Evolutionary conservation across 768 basidiomycete species (phyloP), one percentile per base, ranked within the genome.

Genomic region (Phaffia tasmanica): DNA sequence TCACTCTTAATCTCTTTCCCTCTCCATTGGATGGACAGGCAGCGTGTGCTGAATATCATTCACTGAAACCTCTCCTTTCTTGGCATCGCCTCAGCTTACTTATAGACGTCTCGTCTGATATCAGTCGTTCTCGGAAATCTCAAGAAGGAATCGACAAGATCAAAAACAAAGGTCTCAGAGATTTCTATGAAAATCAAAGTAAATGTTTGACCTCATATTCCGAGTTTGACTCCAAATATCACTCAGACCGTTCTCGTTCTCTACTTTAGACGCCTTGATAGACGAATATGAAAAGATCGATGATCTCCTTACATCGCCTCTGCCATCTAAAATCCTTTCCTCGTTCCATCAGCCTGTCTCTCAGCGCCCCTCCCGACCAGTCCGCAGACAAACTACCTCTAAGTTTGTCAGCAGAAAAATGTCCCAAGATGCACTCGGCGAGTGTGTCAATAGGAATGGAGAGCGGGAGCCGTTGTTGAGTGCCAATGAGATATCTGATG

Each of bases 181-280:
- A 19, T 14, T 67, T 50, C 55, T 67, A 67, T 35, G 55, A 57
- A 7, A 42, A 50, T 27, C 66, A 67, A 54, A 57, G 32, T 57
- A 23, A 54, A 55, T 50, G 14, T 4, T n/a, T 21, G 42, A 27
- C 54, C 15, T 29, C 32, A 16, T 55, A 11, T 18, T 3, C 53
- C 9, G 16, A 25, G 3, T 23, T 11, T 18, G 14, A 19, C 32
- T 29, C n/a, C 16, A 23, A 19, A 7, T 25, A 25, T 55, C 32
- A 9, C 23, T 25, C 15, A 42, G 35, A 42, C 35, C 35, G 11
- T 57, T 42, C 27, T 35, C 25, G 14, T 56, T 56, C 1, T 23
- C 3, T 21, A 8, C 14, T 9, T 18, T 11, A 64, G 63, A 64
- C 25, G 63, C 47, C n/a, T 56, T 64, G 8, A 32, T 67, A 1